These are phyloP conservation scores for Grifola frondosa DNA, from an alignment of 1,284 basidiomycete genomes.

Conservation along the genomic window DNA sequence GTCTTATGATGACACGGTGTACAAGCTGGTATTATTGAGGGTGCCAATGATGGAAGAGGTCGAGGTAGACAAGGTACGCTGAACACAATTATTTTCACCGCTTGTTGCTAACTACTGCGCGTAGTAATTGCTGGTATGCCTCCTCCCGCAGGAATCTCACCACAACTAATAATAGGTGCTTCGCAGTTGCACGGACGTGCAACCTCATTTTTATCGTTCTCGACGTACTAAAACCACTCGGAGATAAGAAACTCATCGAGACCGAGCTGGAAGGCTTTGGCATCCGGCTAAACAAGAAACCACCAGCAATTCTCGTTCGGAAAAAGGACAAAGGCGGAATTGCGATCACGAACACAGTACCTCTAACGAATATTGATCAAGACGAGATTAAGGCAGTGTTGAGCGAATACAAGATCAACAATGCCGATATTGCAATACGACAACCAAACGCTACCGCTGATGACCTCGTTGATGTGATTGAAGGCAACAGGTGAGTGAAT, in stretches of 20 bases:
- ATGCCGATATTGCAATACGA: slow-evolving; percentile 92
- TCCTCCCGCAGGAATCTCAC: neutral
- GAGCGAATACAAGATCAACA: slow-evolving; percentile 88
- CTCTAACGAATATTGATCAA: slow-evolving; percentile 93
- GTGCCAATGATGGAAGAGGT: slow-evolving; percentile 97
- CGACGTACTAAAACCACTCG: slow-evolving; percentile 95
- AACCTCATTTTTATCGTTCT: slow-evolving; percentile 99
- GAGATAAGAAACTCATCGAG: slow-evolving; percentile 92
- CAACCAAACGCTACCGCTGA: slow-evolving; percentile 93
- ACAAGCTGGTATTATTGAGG: slow-evolving; percentile 95
- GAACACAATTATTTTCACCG: neutral
- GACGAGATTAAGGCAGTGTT: slow-evolving; percentile 97
- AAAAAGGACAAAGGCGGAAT: slow-evolving; percentile 96
- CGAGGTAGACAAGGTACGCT: slow-evolving; percentile 89
- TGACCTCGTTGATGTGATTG: slow-evolving; percentile 96
- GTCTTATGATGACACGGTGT: slow-evolving; percentile 4
- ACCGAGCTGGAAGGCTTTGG: slow-evolving; percentile 95
- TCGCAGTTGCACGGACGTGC: slow-evolving; percentile 89
- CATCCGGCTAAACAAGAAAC: slow-evolving; percentile 93
- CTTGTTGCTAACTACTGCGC: slow-evolving; percentile 4
- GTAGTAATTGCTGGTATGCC: slow-evolving; percentile 79
- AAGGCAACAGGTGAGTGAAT: slow-evolving; percentile 86
- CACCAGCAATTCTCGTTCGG: slow-evolving; percentile 86
- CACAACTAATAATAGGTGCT: slow-evolving; percentile 5
- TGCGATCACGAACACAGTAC: slow-evolving; percentile 93